Conservation (phyloP, 148 eudicot species). For the Camellia lanceoleosa region DNA sequence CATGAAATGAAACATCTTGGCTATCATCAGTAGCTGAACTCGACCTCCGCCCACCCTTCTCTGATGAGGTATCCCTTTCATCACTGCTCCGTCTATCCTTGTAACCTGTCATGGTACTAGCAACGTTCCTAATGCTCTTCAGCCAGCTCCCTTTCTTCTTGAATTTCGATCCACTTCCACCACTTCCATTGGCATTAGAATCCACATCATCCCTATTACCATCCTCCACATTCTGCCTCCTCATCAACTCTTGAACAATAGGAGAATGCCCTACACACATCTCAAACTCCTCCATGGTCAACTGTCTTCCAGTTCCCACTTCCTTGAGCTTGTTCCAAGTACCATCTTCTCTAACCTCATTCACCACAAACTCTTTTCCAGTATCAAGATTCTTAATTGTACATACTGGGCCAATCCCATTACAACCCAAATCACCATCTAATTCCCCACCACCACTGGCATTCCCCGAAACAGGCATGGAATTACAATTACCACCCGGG, state of each 20-base stretch:
- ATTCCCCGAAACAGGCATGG: constrained; percentile 4
- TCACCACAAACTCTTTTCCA: constrained; percentile 93
- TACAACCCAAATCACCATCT: constrained; percentile 21
- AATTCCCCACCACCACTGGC: constrained; percentile 20
- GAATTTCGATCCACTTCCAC: constrained; percentile 47
- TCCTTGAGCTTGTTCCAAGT: constrained; percentile 77
- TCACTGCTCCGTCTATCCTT: constrained; percentile 79
- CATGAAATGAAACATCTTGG: constrained; percentile 77
- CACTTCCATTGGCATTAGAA: constrained; percentile 38
- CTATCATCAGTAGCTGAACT: constrained; percentile 98
- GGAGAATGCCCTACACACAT: constrained; percentile 90
- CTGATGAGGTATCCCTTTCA: constrained; percentile 85
- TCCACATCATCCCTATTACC: constrained; percentile 37
- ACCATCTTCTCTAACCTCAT: constrained; percentile 87
- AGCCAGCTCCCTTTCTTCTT: constrained; percentile 88
- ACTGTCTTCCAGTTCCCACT: constrained; percentile 83
- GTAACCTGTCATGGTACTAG: constrained; percentile 59
- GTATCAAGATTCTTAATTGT: constrained; percentile 83
- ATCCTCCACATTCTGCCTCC: constrained; percentile 85
- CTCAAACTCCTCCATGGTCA: constrained; percentile 95
- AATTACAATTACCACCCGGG: constrained; percentile 15
- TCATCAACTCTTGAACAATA: constrained; percentile 89
- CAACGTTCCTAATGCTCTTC: constrained; percentile 74
- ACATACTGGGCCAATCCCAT: constrained; percentile 42
- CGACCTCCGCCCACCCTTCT: constrained; percentile 79